A percentile compares a stretch with the other conserved stretches of the same genome.
These are phyloP conservation scores for Mimosa pudica DNA, from an alignment of 306 rosid genomes.

Conservation along the genomic window DNA sequence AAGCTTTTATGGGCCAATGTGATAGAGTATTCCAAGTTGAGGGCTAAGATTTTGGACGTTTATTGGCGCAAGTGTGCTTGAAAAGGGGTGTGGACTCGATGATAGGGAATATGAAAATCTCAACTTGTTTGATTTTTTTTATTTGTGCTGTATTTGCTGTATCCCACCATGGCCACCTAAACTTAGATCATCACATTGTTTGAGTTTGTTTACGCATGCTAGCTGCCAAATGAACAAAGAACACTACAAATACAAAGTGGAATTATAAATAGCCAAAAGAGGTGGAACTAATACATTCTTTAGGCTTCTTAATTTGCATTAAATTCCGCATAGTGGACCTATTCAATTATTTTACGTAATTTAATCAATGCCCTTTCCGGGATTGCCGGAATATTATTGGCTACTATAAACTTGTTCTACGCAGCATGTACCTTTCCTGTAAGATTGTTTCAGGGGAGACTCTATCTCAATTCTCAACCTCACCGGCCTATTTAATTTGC, in stretches of 20 bases:
- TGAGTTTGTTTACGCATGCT: constrained; percentile 7
- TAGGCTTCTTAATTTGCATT: constrained; percentile 28
- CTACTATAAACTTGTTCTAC: background rate
- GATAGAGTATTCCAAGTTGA: background rate
- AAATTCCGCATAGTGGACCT: constrained; percentile 1
- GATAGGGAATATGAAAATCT: background rate
- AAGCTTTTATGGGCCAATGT: too few species aligned
- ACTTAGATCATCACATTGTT: background rate
- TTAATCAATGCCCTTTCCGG: background rate
- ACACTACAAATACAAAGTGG: constrained; percentile 5
- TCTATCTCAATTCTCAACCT: background rate
- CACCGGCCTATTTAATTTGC: background rate
- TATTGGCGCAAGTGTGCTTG: constrained; percentile 11
- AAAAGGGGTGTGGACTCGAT: background rate
- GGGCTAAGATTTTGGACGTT: background rate
- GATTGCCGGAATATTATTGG: background rate
- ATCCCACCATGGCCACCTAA: constrained; percentile 23
- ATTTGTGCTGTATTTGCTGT: constrained; percentile 19
- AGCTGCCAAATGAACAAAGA: background rate
- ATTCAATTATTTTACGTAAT: background rate
- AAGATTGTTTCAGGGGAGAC: background rate
- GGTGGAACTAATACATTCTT: background rate
- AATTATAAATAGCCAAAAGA: constrained; percentile 12
- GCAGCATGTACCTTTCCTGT: background rate
- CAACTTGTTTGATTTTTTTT: background rate